phyloP scores from a whole-genome alignment of 257 asterid species.

The Ophiorrhiza pumila region DNA sequence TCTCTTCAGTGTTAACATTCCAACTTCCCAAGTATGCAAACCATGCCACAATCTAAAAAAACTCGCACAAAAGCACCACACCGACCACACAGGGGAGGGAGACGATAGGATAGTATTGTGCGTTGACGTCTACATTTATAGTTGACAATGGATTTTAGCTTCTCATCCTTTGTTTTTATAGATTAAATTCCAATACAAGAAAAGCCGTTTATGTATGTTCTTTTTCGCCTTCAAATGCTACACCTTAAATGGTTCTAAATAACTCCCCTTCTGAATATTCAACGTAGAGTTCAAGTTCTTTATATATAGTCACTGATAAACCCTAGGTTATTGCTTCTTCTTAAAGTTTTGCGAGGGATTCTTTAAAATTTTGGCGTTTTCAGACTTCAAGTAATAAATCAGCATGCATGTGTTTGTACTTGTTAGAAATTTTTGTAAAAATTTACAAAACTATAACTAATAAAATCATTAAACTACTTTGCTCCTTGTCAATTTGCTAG shows the following conservation, averaged over 20 bases:
- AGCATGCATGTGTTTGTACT: conserved; percentile 9
- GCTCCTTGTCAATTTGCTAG: no score
- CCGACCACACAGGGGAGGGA: no score
- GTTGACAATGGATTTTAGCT: not conserved
- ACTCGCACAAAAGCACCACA: not conserved
- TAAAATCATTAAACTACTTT: no score
- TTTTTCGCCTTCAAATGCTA: no score
- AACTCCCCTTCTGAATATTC: not conserved
- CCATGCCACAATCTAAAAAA: no score
- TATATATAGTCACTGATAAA: not conserved
- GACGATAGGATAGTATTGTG: not conserved
- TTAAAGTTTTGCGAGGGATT: not conserved
- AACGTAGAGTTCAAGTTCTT: not conserved
- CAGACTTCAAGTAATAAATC: not conserved
- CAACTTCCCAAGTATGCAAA: not conserved
- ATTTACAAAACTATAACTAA: no score
- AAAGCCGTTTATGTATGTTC: no score
- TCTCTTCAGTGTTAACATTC: not conserved
- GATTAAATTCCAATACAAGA: not conserved
- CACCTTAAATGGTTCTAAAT: not conserved
- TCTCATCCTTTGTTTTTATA: not conserved
- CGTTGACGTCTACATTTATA: not conserved
- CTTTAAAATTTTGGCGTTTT: no score
- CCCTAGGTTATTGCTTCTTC: conserved; percentile 12
- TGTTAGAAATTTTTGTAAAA: no score